Evolutionary conservation across 23 red algal species (phyloP).

Genomic region (Chondrus crispus): DNA sequence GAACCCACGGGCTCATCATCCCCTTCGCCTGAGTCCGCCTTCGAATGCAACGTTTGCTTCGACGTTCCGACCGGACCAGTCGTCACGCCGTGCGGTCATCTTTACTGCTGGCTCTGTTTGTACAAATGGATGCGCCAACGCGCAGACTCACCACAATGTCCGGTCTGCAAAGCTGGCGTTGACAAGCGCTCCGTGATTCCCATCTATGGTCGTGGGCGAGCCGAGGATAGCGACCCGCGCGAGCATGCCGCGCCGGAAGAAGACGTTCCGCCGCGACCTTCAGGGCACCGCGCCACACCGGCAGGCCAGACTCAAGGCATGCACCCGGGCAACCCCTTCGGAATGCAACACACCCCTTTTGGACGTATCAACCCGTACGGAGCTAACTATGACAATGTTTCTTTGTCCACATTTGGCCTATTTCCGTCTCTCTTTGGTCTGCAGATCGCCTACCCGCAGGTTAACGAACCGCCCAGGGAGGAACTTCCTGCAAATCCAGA

Average conservation of each 20-base stretch:
- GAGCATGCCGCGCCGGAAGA: neutral
- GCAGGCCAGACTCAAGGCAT: neutral
- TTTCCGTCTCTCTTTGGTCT: conserved; percentile 83
- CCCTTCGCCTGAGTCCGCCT: conserved; percentile 1
- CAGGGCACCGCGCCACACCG: conserved; percentile 40
- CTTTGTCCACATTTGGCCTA: conserved; percentile 60
- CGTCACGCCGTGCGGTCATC: conserved; percentile 95
- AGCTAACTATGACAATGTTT: conserved; percentile 25
- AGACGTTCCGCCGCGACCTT: conserved; percentile 49
- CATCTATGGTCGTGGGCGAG: conserved; percentile 87
- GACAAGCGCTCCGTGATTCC: conserved; percentile 75
- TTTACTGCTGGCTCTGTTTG: conserved; percentile 96
- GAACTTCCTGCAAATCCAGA: conserved; percentile 27
- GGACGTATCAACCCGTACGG: conserved; percentile 51
- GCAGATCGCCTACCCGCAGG: conserved; percentile 85
- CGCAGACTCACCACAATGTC: conserved; percentile 74
- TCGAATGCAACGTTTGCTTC: conserved; percentile 99
- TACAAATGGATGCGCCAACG: conserved; percentile 74
- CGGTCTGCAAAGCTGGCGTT: conserved; percentile 90
- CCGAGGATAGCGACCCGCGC: conserved; percentile 31
- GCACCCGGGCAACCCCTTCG: conserved; percentile 14
- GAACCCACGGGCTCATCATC: neutral
- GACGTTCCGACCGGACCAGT: conserved; percentile 85
- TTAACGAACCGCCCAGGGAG: conserved; percentile 33
- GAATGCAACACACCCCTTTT: conserved; percentile 60